Evolutionary conservation across 345 rosid species (phyloP).

Genomic region (Eucalyptus polybractea): DNA sequence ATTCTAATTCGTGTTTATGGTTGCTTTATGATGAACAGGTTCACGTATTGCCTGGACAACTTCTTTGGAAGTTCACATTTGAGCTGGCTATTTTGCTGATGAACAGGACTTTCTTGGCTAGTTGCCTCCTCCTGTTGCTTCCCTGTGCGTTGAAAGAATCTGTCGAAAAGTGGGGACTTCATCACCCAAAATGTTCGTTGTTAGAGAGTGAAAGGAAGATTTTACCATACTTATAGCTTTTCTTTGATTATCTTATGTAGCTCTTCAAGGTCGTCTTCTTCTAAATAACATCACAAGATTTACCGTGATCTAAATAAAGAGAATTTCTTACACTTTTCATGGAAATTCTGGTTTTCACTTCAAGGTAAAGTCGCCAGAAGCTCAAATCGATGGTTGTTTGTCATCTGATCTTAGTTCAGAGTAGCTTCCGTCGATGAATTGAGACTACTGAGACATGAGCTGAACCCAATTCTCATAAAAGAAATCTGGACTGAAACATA

Average conservation of each 20-base stretch:
- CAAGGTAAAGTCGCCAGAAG: not conserved
- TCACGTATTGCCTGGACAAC: slow-evolving; percentile 53
- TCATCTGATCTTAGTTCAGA: too few relatives aligned
- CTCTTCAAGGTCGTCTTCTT: not conserved
- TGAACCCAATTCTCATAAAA: not conserved
- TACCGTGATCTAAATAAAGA: not conserved
- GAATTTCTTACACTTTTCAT: not conserved
- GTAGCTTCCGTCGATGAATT: too few relatives aligned
- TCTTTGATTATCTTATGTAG: not conserved
- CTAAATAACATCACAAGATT: not conserved
- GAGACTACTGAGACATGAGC: not conserved
- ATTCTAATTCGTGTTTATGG: not conserved
- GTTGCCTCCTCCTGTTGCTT: slow-evolving; percentile 3
- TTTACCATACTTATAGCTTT: not conserved
- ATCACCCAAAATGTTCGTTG: not conserved
- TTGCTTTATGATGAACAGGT: slow-evolving; percentile 6
- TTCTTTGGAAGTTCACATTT: slow-evolving; percentile 45
- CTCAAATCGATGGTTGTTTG: too few relatives aligned
- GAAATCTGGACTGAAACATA: not conserved
- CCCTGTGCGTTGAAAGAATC: not conserved
- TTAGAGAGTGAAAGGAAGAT: not conserved
- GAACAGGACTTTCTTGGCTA: not conserved
- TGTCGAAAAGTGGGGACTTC: not conserved
- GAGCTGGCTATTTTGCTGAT: slow-evolving; percentile 36
- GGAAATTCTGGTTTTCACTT: not conserved